phyloP scores from a whole-genome alignment of 495 filamentous ascomycete genomes.

The Penicillium parvum region DNA sequence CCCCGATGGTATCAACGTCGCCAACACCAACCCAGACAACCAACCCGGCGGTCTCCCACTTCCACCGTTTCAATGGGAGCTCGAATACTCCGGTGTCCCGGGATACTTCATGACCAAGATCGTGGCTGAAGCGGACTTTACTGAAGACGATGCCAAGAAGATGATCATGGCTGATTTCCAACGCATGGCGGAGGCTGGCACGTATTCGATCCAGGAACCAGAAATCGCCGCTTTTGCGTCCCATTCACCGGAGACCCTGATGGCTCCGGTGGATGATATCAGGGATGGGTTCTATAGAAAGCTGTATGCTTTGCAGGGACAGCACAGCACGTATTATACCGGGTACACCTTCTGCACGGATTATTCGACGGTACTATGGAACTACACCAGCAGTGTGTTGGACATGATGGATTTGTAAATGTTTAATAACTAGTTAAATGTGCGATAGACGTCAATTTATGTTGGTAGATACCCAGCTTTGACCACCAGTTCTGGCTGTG shows the following conservation, averaged over 20 bases:
- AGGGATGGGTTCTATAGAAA: constrained; percentile 50
- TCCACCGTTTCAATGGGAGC: constrained; percentile 10
- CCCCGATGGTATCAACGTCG: constrained; percentile 9
- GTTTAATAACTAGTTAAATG: too few relatives aligned
- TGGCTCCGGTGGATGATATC: too few relatives aligned
- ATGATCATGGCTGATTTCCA: constrained; percentile 10
- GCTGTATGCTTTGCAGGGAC: constrained; percentile 39
- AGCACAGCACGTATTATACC: constrained; percentile 49
- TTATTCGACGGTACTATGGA: constrained; percentile 7
- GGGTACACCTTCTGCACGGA: constrained; percentile 23
- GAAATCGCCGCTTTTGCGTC: constrained; percentile 19
- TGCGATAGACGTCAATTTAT: too few relatives aligned
- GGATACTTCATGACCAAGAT: constrained; percentile 12
- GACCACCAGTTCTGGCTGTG: too few relatives aligned
- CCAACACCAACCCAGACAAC: constrained; percentile 8
- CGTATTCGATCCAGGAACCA: constrained; percentile 10
- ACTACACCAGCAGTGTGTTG: constrained; percentile 8
- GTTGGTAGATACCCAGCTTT: too few relatives aligned
- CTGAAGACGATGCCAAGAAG: constrained; percentile 6
- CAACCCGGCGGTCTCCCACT: constrained; percentile 17
- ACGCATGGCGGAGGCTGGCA: constrained; percentile 12
- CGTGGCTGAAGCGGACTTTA: constrained; percentile 7
- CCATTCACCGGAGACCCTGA: constrained; percentile 28
- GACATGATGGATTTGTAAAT: constrained; percentile 8
- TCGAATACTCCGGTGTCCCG: constrained; percentile 11